phyloP scores from a whole-genome alignment of 2,329 filamentous ascomycete species.

The Clonostachys rosea region DNA sequence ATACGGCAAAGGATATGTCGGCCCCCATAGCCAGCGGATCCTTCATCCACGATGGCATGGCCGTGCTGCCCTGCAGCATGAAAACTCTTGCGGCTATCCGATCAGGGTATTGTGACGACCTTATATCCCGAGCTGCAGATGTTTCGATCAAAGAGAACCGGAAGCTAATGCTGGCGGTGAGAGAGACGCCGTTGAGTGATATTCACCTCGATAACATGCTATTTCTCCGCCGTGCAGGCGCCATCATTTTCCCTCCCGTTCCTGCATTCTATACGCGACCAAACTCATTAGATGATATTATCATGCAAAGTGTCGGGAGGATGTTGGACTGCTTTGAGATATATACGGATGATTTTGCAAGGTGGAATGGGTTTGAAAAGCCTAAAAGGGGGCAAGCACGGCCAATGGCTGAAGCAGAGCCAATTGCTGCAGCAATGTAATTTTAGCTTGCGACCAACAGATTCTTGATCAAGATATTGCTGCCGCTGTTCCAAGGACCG shows the following conservation, averaged over 20 bases:
- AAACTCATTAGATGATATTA: constrained; percentile 28
- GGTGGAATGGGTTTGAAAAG: constrained; percentile 22
- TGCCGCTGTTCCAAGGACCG: too few species aligned
- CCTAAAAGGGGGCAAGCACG: neutral
- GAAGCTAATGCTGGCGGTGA: constrained; percentile 27
- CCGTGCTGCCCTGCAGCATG: constrained; percentile 41
- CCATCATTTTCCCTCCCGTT: constrained; percentile 37
- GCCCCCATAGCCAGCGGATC: constrained; percentile 39
- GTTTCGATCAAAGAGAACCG: constrained; percentile 39
- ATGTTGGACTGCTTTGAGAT: constrained; percentile 38
- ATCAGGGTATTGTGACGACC: constrained; percentile 33
- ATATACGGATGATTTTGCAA: constrained; percentile 28
- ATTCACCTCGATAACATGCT: constrained; percentile 43
- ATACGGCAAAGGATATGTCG: constrained; percentile 34
- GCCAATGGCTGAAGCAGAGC: too few species aligned
- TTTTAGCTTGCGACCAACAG: too few species aligned
- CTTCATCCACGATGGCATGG: constrained; percentile 37
- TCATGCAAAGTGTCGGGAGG: constrained; percentile 37
- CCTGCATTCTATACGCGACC: constrained; percentile 36
- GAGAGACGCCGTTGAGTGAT: constrained; percentile 39
- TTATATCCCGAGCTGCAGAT: constrained; percentile 38
- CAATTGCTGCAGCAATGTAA: too few species aligned
- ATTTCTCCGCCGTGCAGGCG: constrained; percentile 24
- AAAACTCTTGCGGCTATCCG: constrained; percentile 38
- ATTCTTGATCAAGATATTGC: too few species aligned